Evolutionary conservation across 345 rosid genomes (phyloP), one percentile per base, ranked within the genome.

Genomic region (Heritiera littoralis): DNA sequence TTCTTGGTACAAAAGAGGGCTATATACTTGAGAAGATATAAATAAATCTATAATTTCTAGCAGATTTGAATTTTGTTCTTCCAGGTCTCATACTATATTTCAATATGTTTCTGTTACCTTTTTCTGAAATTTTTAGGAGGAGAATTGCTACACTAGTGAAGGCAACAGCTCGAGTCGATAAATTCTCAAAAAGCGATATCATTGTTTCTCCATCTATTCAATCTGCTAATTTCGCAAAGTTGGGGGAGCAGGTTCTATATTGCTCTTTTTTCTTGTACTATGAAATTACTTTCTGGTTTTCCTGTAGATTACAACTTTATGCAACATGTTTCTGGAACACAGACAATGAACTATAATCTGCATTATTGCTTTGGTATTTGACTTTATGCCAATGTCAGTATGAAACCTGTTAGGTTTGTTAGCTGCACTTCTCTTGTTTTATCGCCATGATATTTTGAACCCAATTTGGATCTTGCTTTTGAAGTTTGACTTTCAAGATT

Each of bases 121-220:
- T 69, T 77, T 61, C 18, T 68, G 38, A 80, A 72, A 60, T 66
- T 58, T 64, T 14, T 74, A 90, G 91, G 88, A 92, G 90, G 81
- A 91, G 59, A 78, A 67, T 83, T 82, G 82, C 74, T 43, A 86
- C 90, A 6, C 65, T 87, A 72, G 95, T 94, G 77, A 96, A 87
- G 90, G 99, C 98, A 72, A 75, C 94, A 15, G 14, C 95, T 81
- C 95, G 98, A 46, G 97, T 96, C 54, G 99, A 94, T 83, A 93
- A 88, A 86, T 96, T 88, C 94, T 96, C 97, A 6, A 96, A 96
- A 86, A 91, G 87, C 52, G 97, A 96, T 83, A 85, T 96, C 67
- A 89, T 96, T 51, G 94, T 96, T 72, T 94, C 98, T 83, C 99
- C 98, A 48, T 96, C 98, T 3, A 96, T 96, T 81, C 95, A 92